A percentile compares a stretch with the other conserved stretches of the same genome.
Evolutionary conservation across 148 eudicot species (phyloP).

Genomic region (Rhododendron molle): DNA sequence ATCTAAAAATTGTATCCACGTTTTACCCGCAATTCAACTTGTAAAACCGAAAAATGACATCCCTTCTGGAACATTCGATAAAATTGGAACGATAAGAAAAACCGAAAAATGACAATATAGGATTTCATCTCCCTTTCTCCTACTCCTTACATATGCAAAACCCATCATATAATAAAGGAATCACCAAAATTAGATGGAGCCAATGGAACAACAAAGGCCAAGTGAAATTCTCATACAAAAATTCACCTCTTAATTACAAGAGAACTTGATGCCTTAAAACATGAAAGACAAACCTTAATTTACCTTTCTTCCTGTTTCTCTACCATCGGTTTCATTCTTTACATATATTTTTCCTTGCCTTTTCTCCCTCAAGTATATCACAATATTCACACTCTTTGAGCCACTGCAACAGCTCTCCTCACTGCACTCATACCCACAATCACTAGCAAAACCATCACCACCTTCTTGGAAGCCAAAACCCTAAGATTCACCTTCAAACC

Average conservation of each 20-base stretch:
- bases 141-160: too few species aligned
- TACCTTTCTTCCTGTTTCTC: neutral
- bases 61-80: too few species aligned
- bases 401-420: conserved; percentile 39
- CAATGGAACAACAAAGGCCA: neutral
- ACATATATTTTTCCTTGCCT: neutral
- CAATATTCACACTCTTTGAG: conserved; percentile 12
- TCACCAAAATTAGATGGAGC: neutral
- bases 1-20: too few species aligned
- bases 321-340: neutral
- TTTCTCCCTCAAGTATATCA: neutral
- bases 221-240: neutral
- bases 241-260: conserved; percentile 5
- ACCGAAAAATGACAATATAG: too few species aligned
- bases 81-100: too few species aligned
- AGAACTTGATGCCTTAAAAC: neutral
- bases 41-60: too few species aligned
- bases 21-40: too few species aligned
- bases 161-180: too few species aligned
- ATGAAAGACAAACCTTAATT: neutral
- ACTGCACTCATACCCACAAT: conserved; percentile 32
- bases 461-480: conserved; percentile 78
- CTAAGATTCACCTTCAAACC: conserved; percentile 82
- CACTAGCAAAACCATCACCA: conserved; percentile 43
- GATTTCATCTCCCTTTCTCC: too few species aligned